Percentiles rank a stretch among this genome's conserved stretches.
Conservation (phyloP, 257 asterid species). For the Solanum bulbocastanum region DNA sequence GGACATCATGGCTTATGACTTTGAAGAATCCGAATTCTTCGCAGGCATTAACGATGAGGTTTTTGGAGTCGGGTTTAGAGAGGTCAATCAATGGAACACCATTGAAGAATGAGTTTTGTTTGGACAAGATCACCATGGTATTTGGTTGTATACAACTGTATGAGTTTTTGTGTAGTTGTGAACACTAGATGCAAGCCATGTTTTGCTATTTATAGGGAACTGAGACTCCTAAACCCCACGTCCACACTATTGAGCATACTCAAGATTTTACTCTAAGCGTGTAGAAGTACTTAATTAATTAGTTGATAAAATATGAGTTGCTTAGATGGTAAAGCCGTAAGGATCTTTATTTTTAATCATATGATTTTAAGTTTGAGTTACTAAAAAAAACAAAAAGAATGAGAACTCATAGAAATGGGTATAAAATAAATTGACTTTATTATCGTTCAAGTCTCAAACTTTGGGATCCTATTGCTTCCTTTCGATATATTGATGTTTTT, state of each 20-base stretch:
- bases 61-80: slow-evolving; percentile 47
- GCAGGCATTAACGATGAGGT: slow-evolving; percentile 65
- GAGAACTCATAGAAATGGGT: rapidly evolving
- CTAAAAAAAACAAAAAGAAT: not conserved
- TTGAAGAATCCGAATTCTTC: slow-evolving; percentile 80
- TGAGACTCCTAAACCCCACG: not conserved
- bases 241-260: not conserved
- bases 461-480: not conserved
- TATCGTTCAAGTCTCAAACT: not conserved
- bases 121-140: slow-evolving; percentile 33
- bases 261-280: not conserved
- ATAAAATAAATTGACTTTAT: not conserved
- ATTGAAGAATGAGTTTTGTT: slow-evolving; percentile 28
- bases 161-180: not conserved
- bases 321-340: no score
- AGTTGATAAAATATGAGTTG: no score
- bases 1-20: slow-evolving; percentile 54
- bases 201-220: not conserved
- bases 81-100: slow-evolving; percentile 64
- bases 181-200: not conserved
- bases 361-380: not conserved
- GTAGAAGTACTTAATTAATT: no score
- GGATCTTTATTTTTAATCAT: rapidly evolving
- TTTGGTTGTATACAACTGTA: not conserved
- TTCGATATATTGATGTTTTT: not conserved